Conservation (phyloP, 2,329 filamentous ascomycete species). For the Zymoseptoria crescenta region DNA sequence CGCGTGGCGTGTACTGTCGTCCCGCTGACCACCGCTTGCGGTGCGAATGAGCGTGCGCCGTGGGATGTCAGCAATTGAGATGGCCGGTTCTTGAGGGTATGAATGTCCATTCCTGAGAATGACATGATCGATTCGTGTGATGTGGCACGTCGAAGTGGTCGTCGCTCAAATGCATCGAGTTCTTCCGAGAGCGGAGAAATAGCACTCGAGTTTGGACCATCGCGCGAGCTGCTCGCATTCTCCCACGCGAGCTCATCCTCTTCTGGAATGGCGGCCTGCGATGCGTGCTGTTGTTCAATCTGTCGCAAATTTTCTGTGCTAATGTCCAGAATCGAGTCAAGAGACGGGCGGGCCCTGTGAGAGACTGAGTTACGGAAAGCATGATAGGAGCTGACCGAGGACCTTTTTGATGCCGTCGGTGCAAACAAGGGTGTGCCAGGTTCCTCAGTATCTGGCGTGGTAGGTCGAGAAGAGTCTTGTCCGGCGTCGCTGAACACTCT, state of each 20-base stretch:
- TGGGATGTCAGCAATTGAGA: conserved; percentile 61
- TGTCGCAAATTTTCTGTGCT: conserved; percentile 24
- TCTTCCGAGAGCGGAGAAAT: conserved; percentile 22
- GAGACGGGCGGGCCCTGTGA: conserved; percentile 16
- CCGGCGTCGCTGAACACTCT: conserved; percentile 51
- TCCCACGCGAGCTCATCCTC: conserved; percentile 26
- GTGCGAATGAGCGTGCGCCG: conserved; percentile 41
- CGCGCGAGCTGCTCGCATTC: conserved; percentile 12
- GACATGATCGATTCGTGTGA: conserved; percentile 90
- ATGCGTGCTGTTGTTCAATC: conserved; percentile 12
- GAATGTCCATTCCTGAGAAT: conserved; percentile 79
- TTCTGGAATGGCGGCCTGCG: conserved; percentile 23
- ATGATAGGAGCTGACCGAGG: conserved; percentile 40
- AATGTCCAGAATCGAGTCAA: conserved; percentile 26
- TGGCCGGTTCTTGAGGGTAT: conserved; percentile 61
- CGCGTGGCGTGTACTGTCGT: conserved; percentile 28
- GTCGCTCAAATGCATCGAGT: conserved; percentile 20
- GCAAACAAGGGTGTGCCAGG: conserved; percentile 54
- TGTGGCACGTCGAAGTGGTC: conserved; percentile 52
- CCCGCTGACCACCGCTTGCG: conserved; percentile 38
- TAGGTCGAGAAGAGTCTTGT: conserved; percentile 63
- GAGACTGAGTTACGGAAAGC: conserved; percentile 13
- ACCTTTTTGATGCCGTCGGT: conserved; percentile 50
- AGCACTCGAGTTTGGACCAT: conserved; percentile 8
- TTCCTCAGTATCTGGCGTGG: conserved; percentile 68